phyloP scores from a whole-genome alignment of 139 green algal genomes.

The Pseudopediastrum boryanum region DNA sequence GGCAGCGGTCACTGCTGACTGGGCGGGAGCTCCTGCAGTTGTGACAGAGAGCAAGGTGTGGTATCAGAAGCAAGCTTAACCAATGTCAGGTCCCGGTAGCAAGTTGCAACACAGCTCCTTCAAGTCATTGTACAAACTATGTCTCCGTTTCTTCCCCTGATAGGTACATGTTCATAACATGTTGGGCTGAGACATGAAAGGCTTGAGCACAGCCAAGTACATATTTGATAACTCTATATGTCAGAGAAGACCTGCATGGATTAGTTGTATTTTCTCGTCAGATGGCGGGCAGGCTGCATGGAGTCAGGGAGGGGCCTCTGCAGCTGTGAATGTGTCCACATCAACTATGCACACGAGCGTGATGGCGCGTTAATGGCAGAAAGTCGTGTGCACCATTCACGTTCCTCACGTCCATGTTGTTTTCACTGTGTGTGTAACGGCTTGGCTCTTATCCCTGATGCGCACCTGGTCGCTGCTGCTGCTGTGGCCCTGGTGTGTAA shows the following conservation, averaged over 20 bases:
- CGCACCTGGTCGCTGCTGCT: conserved; percentile 59
- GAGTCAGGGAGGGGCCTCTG: neutral
- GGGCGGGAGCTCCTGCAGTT: neutral
- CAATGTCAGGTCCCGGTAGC: neutral
- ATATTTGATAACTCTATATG: too few relatives aligned
- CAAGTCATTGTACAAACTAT: too few relatives aligned
- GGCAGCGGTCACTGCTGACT: neutral
- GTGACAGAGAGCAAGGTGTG: neutral
- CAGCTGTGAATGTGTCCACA: neutral
- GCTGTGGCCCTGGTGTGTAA: conserved; percentile 44
- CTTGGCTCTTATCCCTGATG: neutral
- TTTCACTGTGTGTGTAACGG: neutral
- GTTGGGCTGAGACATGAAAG: too few relatives aligned
- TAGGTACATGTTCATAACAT: too few relatives aligned
- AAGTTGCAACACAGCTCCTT: neutral
- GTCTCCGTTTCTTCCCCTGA: too few relatives aligned
- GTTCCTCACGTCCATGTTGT: neutral
- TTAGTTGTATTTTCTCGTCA: too few relatives aligned
- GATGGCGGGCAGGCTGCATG: neutral
- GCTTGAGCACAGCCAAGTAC: too few relatives aligned
- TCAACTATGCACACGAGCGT: neutral
- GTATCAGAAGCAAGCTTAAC: neutral
- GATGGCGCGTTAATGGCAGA: too few relatives aligned
- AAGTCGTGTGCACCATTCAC: neutral
- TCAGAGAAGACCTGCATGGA: too few relatives aligned